Conservation (phyloP, 257 asterid species). For the Nicotiana tomentosiformis region DNA sequence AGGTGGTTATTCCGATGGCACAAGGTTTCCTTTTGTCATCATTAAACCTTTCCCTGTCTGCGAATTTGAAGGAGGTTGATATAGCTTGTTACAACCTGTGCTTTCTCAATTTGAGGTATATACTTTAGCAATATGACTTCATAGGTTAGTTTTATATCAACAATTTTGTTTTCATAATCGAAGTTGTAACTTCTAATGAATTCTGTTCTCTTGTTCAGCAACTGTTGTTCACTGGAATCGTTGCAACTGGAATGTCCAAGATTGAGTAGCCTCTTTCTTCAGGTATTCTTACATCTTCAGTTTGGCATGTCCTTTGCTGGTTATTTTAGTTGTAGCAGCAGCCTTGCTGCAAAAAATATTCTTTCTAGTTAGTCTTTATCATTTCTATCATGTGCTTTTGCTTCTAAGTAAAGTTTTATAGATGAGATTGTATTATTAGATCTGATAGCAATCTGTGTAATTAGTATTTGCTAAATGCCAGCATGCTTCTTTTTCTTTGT, state of each 20-base stretch:
- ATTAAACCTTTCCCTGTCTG: conserved; percentile 79
- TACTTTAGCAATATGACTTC: background rate
- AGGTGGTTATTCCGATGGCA: conserved; percentile 82
- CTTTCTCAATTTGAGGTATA: conserved; percentile 88
- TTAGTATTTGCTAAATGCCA: no score
- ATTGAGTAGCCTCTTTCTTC: conserved; percentile 90
- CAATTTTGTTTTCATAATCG: background rate
- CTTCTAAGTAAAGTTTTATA: background rate
- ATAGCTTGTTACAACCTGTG: conserved; percentile 73
- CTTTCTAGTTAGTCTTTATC: background rate
- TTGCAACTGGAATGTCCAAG: conserved; percentile 89
- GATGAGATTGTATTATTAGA: background rate
- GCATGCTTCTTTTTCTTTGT: no score
- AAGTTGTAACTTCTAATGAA: background rate
- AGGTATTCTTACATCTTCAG: conserved; percentile 38
- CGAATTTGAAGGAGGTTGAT: conserved; percentile 86
- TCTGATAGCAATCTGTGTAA: background rate
- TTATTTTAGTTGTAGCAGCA: background rate
- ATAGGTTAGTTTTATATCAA: background rate
- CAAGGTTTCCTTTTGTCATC: conserved; percentile 66
- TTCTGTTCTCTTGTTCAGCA: conserved; percentile 43
- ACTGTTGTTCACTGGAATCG: conserved; percentile 77
- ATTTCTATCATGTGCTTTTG: background rate
- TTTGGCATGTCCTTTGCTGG: background rate
- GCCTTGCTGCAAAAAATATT: background rate